phyloP scores from a whole-genome alignment of 257 asterid species.

The Salvia miltiorrhiza region DNA sequence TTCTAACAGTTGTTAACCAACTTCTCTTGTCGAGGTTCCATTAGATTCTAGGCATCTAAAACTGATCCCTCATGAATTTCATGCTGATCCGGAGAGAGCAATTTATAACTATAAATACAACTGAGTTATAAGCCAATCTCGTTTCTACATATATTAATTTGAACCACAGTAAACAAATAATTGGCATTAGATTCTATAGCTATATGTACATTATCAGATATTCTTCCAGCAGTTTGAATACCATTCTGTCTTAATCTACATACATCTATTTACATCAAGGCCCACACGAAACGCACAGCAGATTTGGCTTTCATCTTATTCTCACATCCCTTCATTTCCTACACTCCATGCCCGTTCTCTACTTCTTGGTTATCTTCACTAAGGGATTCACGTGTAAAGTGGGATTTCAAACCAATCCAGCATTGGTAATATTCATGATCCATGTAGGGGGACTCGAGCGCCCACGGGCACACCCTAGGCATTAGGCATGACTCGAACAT shows the following conservation, averaged over 20 bases:
- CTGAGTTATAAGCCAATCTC: no score
- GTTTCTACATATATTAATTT: no score
- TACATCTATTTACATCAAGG: neutral
- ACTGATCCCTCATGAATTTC: no score
- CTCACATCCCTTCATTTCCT: slow-evolving; percentile 17
- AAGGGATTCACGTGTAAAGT: slow-evolving; percentile 40
- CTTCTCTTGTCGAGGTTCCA: no score
- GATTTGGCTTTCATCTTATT: neutral
- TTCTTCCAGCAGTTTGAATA: neutral
- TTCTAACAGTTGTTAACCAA: no score
- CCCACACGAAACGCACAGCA: slow-evolving; percentile 5
- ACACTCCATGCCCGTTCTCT: slow-evolving; percentile 23
- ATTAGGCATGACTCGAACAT: slow-evolving; percentile 95
- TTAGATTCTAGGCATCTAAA: no score
- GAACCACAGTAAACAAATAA: no score
- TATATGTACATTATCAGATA: neutral
- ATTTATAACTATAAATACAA: no score
- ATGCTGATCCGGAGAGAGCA: no score
- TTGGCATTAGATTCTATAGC: neutral
- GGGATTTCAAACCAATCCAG: slow-evolving; percentile 96
- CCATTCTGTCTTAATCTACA: neutral
- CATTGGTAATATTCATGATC: slow-evolving; percentile 89
- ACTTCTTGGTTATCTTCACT: slow-evolving; percentile 21
- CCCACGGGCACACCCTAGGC: slow-evolving; percentile 93
- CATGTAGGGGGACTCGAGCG: slow-evolving; percentile 70